These are phyloP conservation scores for Zangia roseola DNA, from an alignment of 768 basidiomycete species.

Conservation along the genomic window DNA sequence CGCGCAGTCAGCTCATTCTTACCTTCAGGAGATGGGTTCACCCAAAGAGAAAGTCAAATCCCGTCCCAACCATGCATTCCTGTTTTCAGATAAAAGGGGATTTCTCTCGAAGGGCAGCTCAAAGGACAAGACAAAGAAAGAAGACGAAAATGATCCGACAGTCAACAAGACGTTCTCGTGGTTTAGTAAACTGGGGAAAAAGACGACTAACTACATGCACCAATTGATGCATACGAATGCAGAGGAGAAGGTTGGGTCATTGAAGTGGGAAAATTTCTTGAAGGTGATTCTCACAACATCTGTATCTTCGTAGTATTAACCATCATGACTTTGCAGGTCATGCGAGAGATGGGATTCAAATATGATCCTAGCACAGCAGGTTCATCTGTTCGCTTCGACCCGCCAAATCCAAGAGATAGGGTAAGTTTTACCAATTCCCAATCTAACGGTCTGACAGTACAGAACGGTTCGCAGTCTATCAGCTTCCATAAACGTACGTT, in stretches of 20 bases:
- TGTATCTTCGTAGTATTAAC: neutral
- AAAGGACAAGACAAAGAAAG: conserved; percentile 33
- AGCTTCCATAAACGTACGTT: conserved; percentile 71
- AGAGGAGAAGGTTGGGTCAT: conserved; percentile 55
- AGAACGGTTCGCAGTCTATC: conserved; percentile 48
- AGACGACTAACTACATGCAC: conserved; percentile 57
- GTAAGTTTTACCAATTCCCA: conserved; percentile 29
- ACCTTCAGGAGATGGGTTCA: conserved; percentile 52
- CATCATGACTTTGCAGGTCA: conserved; percentile 45
- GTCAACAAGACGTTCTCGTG: conserved; percentile 46
- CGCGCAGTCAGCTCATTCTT: conserved; percentile 71
- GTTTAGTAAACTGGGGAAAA: conserved; percentile 60
- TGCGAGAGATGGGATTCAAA: conserved; percentile 76
- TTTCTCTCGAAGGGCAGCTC: conserved; percentile 50
- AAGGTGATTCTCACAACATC: conserved; percentile 43
- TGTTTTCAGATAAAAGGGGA: conserved; percentile 45
- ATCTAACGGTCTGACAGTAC: conserved; percentile 2
- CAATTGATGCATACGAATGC: conserved; percentile 58
- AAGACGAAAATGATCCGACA: conserved; percentile 25
- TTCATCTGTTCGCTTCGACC: conserved; percentile 80
- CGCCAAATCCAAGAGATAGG: conserved; percentile 52
- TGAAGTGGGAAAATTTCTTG: conserved; percentile 82
- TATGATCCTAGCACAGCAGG: conserved; percentile 76
- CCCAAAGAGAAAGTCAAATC: conserved; percentile 71
- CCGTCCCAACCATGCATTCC: conserved; percentile 55